phyloP scores from a whole-genome alignment of 306 rosid species.

The Arachis stenosperma region DNA sequence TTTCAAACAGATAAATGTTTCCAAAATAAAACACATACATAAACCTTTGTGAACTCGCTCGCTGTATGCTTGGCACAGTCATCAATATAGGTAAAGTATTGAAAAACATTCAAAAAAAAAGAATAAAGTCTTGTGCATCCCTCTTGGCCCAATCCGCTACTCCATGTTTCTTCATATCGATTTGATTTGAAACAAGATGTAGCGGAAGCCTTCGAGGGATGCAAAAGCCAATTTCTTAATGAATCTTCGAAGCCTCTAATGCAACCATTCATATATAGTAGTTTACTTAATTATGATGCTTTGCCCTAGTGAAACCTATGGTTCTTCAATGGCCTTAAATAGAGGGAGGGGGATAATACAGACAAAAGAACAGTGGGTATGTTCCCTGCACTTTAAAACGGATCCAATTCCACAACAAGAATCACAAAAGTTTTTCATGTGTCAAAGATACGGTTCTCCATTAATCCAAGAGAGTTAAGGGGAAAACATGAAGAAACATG shows the following conservation, averaged over 20 bases:
- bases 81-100: too few relatives aligned
- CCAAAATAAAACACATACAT: too few relatives aligned
- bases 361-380: not conserved
- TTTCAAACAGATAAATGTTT: too few relatives aligned
- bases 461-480: not conserved
- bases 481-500: not conserved
- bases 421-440: not conserved
- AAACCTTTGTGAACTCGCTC: too few relatives aligned
- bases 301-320: constrained; percentile 2
- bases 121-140: constrained; percentile 17
- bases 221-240: constrained; percentile 1
- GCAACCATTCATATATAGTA: not conserved
- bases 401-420: constrained; percentile 1
- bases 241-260: not conserved
- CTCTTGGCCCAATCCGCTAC: constrained; percentile 11
- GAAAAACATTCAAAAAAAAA: not conserved
- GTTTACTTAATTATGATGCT: not conserved
- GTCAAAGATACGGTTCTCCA: constrained; percentile 11
- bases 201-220: constrained; percentile 40
- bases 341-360: not conserved
- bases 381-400: not conserved
- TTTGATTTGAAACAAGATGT: not conserved
- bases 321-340: constrained; percentile 11
- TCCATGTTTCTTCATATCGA: constrained; percentile 5
- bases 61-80: too few relatives aligned